Conservation (phyloP, 768 basidiomycete genomes). For the Boletales sp. region DNA sequence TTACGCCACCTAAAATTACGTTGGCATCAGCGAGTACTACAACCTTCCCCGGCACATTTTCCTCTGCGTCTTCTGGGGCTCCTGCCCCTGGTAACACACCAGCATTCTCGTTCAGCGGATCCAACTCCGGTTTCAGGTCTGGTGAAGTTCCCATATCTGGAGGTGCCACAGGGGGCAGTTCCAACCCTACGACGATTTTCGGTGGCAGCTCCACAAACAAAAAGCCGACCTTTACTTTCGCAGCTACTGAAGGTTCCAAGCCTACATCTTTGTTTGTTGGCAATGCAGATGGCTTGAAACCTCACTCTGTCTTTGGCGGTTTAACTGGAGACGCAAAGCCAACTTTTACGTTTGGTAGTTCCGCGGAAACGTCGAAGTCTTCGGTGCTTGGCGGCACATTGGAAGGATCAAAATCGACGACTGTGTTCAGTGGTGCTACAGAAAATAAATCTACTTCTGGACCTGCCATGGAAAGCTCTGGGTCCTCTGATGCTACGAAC, state of each 20-base stretch:
- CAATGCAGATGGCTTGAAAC: slow-evolving; percentile 2
- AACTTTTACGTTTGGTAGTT: slow-evolving; percentile 6
- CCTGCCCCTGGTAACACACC: slow-evolving; percentile 11
- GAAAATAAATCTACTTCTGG: neutral
- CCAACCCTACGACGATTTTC: slow-evolving; percentile 3
- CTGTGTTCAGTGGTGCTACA: neutral
- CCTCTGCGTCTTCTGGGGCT: slow-evolving; percentile 15
- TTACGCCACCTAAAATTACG: slow-evolving; percentile 14
- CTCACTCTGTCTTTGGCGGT: slow-evolving; percentile 1
- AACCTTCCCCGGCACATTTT: slow-evolving; percentile 12
- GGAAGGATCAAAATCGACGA: slow-evolving; percentile 4
- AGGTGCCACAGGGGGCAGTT: neutral
- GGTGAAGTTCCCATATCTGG: slow-evolving; percentile 18
- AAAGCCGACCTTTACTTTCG: slow-evolving; percentile 15
- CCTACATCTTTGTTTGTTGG: slow-evolving; percentile 10
- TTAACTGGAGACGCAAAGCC: slow-evolving; percentile 8
- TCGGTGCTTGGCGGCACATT: neutral
- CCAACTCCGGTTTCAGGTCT: slow-evolving; percentile 13
- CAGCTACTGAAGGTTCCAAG: slow-evolving; percentile 12
- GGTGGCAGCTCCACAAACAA: slow-evolving; percentile 4
- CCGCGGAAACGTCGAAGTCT: slow-evolving; percentile 6
- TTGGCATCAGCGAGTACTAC: slow-evolving; percentile 12
- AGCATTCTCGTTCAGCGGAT: slow-evolving; percentile 19
- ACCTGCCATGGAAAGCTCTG: neutral
- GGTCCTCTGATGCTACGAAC: neutral